These are phyloP conservation scores for Hippophae rhamnoides DNA, from an alignment of 306 rosid genomes.

Conservation along the genomic window DNA sequence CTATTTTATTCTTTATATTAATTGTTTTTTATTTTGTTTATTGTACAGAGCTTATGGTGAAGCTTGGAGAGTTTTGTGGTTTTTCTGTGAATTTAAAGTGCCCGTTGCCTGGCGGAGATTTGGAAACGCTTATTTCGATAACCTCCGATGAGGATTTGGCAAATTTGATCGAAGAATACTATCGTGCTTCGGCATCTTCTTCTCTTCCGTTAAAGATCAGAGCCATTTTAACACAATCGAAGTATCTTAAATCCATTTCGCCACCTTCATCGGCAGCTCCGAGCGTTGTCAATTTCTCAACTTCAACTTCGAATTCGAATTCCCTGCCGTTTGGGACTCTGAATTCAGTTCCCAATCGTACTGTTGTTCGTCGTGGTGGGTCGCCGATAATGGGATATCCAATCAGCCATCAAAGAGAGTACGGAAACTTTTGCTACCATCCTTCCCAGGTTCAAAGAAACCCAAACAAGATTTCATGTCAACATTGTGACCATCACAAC, in stretches of 20 bases:
- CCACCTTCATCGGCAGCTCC: constrained; percentile 38
- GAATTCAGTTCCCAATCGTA: constrained; percentile 24
- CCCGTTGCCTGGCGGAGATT: constrained; percentile 63
- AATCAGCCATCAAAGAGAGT: constrained; percentile 19
- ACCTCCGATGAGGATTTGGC: constrained; percentile 66
- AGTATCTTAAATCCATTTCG: constrained; percentile 38
- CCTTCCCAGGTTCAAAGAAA: constrained; percentile 23
- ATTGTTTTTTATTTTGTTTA: not conserved
- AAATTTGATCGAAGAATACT: constrained; percentile 55
- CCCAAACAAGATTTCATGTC: constrained; percentile 23
- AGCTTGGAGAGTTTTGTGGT: constrained; percentile 62
- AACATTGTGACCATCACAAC: not conserved
- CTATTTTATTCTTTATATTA: not conserved
- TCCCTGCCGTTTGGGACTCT: constrained; percentile 25
- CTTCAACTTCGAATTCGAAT: constrained; percentile 7
- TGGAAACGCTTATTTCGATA: constrained; percentile 72
- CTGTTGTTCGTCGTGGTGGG: not conserved
- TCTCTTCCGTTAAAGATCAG: constrained; percentile 33
- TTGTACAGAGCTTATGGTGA: constrained; percentile 53
- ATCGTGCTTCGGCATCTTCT: constrained; percentile 37
- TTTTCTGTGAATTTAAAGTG: constrained; percentile 47
- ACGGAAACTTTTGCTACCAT: constrained; percentile 23
- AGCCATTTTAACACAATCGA: constrained; percentile 47
- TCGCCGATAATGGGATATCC: constrained; percentile 27
- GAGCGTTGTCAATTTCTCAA: constrained; percentile 16